Evolutionary conservation across 1,284 basidiomycete genomes (phyloP).

Genomic region (Athelia psychrophila): DNA sequence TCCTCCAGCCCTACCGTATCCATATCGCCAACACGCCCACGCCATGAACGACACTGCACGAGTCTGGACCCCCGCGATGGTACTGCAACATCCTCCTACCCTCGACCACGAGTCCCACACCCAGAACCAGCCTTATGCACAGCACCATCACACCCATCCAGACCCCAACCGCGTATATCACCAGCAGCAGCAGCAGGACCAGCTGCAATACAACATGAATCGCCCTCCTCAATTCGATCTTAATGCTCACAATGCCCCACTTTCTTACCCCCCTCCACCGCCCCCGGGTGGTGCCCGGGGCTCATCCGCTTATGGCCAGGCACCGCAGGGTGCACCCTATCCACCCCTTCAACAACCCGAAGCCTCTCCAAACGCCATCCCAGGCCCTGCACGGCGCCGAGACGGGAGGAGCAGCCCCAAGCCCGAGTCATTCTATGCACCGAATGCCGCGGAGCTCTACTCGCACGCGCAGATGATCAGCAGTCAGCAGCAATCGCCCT

Average conservation of each 20-base stretch:
- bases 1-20: too few relatives aligned
- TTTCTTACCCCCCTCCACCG: slow-evolving; percentile 23
- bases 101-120: slow-evolving; percentile 29
- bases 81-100: slow-evolving; percentile 18
- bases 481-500: slow-evolving; percentile 16
- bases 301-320: slow-evolving; percentile 31
- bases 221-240: slow-evolving; percentile 9
- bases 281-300: slow-evolving; percentile 28
- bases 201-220: slow-evolving; percentile 11
- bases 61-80: neutral
- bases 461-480: slow-evolving; percentile 36
- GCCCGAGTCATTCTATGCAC: slow-evolving; percentile 37
- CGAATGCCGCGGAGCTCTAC: slow-evolving; percentile 45
- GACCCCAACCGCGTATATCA: slow-evolving; percentile 15
- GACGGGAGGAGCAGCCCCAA: slow-evolving; percentile 24
- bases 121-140: slow-evolving; percentile 24
- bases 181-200: slow-evolving; percentile 7
- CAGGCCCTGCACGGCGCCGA: slow-evolving; percentile 13
- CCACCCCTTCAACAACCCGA: slow-evolving; percentile 14
- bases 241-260: slow-evolving; percentile 24
- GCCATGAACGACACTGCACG: slow-evolving; percentile 1
- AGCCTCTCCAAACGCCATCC: slow-evolving; percentile 12
- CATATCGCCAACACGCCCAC: too few relatives aligned
- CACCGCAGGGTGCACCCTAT: slow-evolving; percentile 16
- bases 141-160: slow-evolving; percentile 18